Evolutionary conservation across 345 rosid genomes (phyloP).

Genomic region (Linum usitatissimum): DNA sequence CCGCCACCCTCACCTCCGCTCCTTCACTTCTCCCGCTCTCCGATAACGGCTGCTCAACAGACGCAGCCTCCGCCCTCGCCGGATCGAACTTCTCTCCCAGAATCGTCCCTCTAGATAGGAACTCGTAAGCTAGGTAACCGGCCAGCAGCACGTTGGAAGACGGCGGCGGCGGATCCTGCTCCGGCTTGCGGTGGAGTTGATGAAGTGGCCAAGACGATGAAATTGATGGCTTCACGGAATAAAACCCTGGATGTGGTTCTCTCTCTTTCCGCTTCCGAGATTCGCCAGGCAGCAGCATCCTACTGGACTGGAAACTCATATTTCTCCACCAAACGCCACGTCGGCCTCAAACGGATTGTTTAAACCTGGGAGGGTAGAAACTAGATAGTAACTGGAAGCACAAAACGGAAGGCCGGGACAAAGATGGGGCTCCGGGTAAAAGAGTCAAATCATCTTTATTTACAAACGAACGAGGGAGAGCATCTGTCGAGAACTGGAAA

Average conservation of each 20-base stretch:
- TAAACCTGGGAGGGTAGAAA: too few species aligned
- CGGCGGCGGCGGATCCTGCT: not conserved
- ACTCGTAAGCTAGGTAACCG: slow-evolving; percentile 69
- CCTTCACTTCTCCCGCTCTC: not conserved
- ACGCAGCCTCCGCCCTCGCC: slow-evolving; percentile 19
- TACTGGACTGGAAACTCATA: not conserved
- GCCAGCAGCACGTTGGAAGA: slow-evolving; percentile 42
- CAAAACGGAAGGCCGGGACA: too few species aligned
- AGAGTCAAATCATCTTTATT: too few species aligned
- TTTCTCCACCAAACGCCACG: too few species aligned
- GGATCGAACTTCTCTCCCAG: slow-evolving; percentile 41
- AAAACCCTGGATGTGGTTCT: slow-evolving; percentile 12
- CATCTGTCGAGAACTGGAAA: too few species aligned
- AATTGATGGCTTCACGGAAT: slow-evolving; percentile 10
- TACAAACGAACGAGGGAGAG: too few species aligned
- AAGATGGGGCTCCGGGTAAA: too few species aligned
- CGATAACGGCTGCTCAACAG: slow-evolving; percentile 4
- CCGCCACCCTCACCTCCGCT: slow-evolving; percentile 10
- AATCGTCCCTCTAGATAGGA: slow-evolving; percentile 44
- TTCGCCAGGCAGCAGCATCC: slow-evolving; percentile 25
- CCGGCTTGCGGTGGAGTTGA: slow-evolving; percentile 10
- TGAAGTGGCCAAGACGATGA: slow-evolving; percentile 13
- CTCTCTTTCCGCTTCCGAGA: slow-evolving; percentile 51
- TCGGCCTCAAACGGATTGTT: too few species aligned
- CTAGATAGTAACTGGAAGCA: too few species aligned